These are phyloP conservation scores for Cryptococcus depauperatus DNA, from an alignment of 1,284 basidiomycete genomes.

Conservation along the genomic window DNA sequence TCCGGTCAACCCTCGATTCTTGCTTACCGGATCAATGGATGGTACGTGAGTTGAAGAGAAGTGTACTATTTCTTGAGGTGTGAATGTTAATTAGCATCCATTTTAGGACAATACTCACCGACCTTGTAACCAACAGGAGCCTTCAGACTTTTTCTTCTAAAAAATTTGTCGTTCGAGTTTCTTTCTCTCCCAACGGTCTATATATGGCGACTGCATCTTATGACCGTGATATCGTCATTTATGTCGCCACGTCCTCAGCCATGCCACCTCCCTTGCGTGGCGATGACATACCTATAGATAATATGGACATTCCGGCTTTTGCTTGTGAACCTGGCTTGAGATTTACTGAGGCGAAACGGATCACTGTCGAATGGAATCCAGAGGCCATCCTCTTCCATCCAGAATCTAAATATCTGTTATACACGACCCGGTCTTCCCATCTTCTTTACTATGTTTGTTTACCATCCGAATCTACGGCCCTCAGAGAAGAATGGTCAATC, in stretches of 20 bases:
- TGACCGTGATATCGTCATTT: conserved; percentile 39
- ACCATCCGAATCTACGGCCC: background rate
- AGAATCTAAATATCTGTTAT: conserved; percentile 26
- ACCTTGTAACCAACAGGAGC: conserved; percentile 31
- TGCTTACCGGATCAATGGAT: conserved; percentile 43
- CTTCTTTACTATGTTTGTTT: conserved; percentile 29
- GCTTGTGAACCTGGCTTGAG: conserved; percentile 34
- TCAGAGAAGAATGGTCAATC: conserved; percentile 13
- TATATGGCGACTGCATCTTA: conserved; percentile 43
- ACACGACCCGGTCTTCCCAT: conserved; percentile 35
- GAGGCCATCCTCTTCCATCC: conserved; percentile 41
- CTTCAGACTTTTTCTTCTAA: conserved; percentile 37
- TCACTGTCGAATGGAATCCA: conserved; percentile 36
- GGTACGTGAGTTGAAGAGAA: conserved; percentile 33
- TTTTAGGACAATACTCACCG: conserved; percentile 28
- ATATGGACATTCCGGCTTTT: conserved; percentile 27
- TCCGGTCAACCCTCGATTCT: conserved; percentile 36
- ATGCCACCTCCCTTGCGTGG: conserved; percentile 4
- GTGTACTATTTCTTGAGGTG: background rate
- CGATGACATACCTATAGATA: conserved; percentile 28
- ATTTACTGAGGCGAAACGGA: conserved; percentile 24
- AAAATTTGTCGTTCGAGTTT: conserved; percentile 42
- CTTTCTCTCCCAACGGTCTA: conserved; percentile 34
- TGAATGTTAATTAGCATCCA: too few relatives aligned
- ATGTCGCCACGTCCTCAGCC: conserved; percentile 17